Evolutionary conservation across 176 grass and related monocot species (phyloP).

Genomic region (Urochloa ruziziensis): DNA sequence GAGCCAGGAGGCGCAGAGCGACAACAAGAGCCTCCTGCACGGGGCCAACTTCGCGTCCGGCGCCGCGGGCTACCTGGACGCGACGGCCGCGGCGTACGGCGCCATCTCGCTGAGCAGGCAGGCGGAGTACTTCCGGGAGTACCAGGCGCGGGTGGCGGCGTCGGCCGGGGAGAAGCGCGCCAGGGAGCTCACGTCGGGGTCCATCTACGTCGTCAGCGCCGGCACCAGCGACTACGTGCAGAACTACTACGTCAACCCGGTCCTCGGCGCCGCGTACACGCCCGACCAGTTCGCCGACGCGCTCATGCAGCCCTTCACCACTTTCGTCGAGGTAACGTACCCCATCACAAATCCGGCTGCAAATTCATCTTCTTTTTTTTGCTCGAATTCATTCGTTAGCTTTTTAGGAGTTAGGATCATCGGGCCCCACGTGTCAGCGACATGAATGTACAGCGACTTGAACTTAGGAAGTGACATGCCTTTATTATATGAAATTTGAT

Average conservation of each 20-base stretch:
- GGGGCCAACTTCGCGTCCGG: constrained; percentile 97
- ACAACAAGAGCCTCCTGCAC: constrained; percentile 65
- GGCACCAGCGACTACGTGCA: constrained; percentile 93
- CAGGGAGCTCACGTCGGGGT: constrained; percentile 54
- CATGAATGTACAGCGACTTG: background rate
- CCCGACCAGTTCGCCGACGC: constrained; percentile 68
- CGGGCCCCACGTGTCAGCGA: background rate
- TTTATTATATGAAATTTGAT: background rate
- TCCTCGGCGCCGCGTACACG: constrained; percentile 51
- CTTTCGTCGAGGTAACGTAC: constrained; percentile 61
- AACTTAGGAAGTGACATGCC: background rate
- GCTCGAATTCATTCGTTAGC: background rate
- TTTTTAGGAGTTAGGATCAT: no score
- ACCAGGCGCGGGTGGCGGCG: constrained; percentile 55
- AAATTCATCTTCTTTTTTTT: background rate
- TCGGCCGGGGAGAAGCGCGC: constrained; percentile 51
- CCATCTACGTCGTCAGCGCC: constrained; percentile 81
- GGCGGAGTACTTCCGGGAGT: constrained; percentile 65
- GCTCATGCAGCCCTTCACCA: constrained; percentile 68
- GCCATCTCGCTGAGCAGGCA: constrained; percentile 74
- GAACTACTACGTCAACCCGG: constrained; percentile 91
- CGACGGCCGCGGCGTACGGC: constrained; percentile 59
- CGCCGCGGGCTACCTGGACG: constrained; percentile 79
- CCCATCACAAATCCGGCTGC: background rate
- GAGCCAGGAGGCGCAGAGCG: constrained; percentile 62